Evolutionary conservation across 2,329 filamentous ascomycete species (phyloP).

Genomic region (Rhynchosporium graminicola): DNA sequence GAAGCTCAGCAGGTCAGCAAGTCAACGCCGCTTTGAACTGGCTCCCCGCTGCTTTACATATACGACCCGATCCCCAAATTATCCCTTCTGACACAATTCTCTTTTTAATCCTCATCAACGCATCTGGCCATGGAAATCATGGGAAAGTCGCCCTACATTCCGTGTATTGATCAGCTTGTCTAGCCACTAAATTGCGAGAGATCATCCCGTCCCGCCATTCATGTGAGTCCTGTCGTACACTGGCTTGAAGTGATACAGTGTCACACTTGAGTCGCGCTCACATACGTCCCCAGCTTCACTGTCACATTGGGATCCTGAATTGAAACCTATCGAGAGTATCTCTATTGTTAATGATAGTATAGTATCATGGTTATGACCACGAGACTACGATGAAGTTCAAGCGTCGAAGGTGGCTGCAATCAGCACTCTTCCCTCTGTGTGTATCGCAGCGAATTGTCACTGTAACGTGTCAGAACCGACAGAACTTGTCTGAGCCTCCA

Average conservation of each 20-base stretch:
- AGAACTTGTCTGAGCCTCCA: conserved; percentile 10
- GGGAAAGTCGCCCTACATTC: too few relatives aligned
- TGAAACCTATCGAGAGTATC: not conserved
- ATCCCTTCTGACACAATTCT: too few relatives aligned
- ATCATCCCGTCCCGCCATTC: not conserved
- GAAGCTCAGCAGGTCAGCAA: too few relatives aligned
- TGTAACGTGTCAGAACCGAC: conserved; percentile 11
- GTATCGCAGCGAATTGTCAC: conserved; percentile 7
- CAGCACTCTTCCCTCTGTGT: conserved; percentile 1
- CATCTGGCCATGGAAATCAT: too few relatives aligned
- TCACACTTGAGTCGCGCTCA: not conserved
- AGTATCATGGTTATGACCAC: not conserved
- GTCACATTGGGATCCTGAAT: not conserved
- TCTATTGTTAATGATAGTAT: not conserved
- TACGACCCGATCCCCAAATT: too few relatives aligned
- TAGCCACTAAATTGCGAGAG: too few relatives aligned
- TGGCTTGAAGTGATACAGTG: too few relatives aligned
- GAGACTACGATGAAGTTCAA: not conserved
- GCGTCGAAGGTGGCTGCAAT: not conserved
- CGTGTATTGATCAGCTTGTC: too few relatives aligned
- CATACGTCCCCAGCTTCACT: not conserved
- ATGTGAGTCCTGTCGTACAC: too few relatives aligned
- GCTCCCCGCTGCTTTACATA: too few relatives aligned
- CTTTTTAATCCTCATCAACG: too few relatives aligned
- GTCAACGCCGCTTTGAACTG: too few relatives aligned